A percentile compares a stretch with the other conserved stretches of the same genome.
phyloP scores from a whole-genome alignment of 2,329 filamentous ascomycete species.

The Alternaria sp. region DNA sequence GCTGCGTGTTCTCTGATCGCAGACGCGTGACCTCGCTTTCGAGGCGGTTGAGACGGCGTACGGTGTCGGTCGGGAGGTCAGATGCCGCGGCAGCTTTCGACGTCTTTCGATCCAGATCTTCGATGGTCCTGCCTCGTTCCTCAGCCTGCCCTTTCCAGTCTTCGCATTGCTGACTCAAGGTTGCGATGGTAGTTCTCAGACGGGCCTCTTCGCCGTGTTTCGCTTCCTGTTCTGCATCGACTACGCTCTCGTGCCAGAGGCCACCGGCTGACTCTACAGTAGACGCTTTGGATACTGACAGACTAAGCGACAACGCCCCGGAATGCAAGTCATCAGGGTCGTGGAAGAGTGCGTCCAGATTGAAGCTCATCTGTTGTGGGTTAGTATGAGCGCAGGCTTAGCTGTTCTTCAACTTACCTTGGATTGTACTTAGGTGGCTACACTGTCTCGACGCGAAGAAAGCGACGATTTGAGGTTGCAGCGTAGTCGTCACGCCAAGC shows the following conservation, averaged over 20 bases:
- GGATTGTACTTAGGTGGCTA: background rate
- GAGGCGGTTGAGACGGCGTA: slow-evolving; percentile 15
- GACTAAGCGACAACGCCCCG: background rate
- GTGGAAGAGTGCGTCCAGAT: slow-evolving; percentile 11
- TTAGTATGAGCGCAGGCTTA: background rate
- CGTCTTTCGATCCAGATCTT: slow-evolving; percentile 4
- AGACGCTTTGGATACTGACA: background rate
- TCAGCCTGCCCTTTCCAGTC: slow-evolving; percentile 6
- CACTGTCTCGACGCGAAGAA: background rate
- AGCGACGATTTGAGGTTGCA: background rate
- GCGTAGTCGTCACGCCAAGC: background rate
- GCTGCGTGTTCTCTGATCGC: slow-evolving; percentile 8
- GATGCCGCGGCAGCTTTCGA: background rate
- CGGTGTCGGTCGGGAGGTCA: slow-evolving; percentile 3
- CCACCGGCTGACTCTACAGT: background rate
- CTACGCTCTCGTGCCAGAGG: background rate
- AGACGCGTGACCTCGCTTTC: slow-evolving; percentile 17
- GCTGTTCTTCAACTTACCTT: background rate
- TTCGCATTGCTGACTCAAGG: slow-evolving; percentile 8
- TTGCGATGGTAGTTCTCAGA: background rate
- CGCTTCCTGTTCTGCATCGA: background rate
- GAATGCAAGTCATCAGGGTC: background rate
- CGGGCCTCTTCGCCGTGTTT: background rate
- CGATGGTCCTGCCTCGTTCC: background rate
- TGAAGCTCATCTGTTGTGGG: slow-evolving; percentile 7